Conservation (phyloP, 2,329 filamentous ascomycete species). For the Penicillium sp. region DNA sequence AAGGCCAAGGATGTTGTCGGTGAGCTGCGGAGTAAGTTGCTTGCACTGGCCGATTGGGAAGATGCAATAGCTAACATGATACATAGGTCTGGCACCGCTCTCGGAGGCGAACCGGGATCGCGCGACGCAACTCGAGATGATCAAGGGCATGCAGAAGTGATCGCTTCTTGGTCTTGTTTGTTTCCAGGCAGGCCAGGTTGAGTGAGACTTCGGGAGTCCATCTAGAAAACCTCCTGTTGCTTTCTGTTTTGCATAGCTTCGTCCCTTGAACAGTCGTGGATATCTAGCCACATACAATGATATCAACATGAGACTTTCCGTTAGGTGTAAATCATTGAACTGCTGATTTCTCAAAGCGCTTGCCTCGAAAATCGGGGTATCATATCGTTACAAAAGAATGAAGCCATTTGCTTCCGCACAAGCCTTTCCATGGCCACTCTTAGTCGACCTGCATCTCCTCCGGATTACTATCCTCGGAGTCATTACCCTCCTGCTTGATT, state of each 20-base stretch:
- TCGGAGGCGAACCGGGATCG: constrained; percentile 83
- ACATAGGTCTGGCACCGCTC: constrained; percentile 67
- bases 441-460: constrained; percentile 46
- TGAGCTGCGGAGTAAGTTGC: constrained; percentile 74
- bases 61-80: constrained; percentile 15
- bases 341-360: not conserved
- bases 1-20: constrained; percentile 99
- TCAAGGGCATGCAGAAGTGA: constrained; percentile 59
- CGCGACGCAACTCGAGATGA: constrained; percentile 85
- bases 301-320: not conserved
- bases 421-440: constrained; percentile 43
- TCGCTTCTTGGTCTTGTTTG: constrained; percentile 2
- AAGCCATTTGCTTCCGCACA: constrained; percentile 21
- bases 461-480: constrained; percentile 26
- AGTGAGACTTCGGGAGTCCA: constrained; percentile 10
- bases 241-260: constrained; percentile 22
- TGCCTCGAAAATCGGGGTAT: constrained; percentile 8
- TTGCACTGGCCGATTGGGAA: not conserved
- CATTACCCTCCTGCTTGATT: constrained; percentile 18
- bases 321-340: not conserved
- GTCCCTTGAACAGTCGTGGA: constrained; percentile 17
- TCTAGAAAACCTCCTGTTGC: constrained; percentile 12
- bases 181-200: constrained; percentile 10
- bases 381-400: not conserved
- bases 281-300: constrained; percentile 1